Base-by-base conservation (phyloP, 352 stramenopile genomes). In the Globisporangium emineosum region DNA sequence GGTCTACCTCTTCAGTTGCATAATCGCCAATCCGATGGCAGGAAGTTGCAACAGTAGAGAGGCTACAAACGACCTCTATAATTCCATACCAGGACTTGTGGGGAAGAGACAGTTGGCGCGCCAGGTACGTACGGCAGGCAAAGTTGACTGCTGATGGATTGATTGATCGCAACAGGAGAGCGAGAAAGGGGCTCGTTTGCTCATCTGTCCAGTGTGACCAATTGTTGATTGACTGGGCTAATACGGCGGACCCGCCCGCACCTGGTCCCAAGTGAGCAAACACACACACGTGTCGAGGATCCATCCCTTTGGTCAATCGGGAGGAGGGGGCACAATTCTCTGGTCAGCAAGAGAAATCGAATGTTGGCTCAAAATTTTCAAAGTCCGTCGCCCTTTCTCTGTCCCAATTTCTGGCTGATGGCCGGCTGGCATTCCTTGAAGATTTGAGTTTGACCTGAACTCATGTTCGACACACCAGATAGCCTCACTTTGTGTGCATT, bases 81-180 rank as follows among this genome's bases (percentile, higher is more conserved):
- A 50, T 35, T 62, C 21, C 57, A 62, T 62, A 54, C n/a, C 40
- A 62, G 40, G 42, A 62, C 42, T 30, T 37, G 17, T 12, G 42
- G 40, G 15, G 57, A 62, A 61, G 57, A 62, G 57, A 62, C 57
- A 55, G 57, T 55, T 62, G 56, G 45, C 40, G 54, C 35, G 5
- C 15, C n/a, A 32, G 54, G 54, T 21, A 60, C 32, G 33, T 60
- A 29, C 54, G 32, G 52, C 21, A 4, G 49, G 12, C n/a, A n/a
- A 35, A 40, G 21, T 21, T 57, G 52, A 57, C 52, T 42, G 51
- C 40, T 37, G 50, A 54, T 54, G 15, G 54, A 50, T 50, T 40
- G 55, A 51, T 37, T 32, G 55, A 57, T 33, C 29, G 29, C 9
- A 17, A n/a, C n/a, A n/a, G n/a, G n/a, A n/a, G n/a, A n/a, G n/a